Base-by-base conservation (phyloP, 164 flowering plant genomes). In the Annona cherimola region DNA sequence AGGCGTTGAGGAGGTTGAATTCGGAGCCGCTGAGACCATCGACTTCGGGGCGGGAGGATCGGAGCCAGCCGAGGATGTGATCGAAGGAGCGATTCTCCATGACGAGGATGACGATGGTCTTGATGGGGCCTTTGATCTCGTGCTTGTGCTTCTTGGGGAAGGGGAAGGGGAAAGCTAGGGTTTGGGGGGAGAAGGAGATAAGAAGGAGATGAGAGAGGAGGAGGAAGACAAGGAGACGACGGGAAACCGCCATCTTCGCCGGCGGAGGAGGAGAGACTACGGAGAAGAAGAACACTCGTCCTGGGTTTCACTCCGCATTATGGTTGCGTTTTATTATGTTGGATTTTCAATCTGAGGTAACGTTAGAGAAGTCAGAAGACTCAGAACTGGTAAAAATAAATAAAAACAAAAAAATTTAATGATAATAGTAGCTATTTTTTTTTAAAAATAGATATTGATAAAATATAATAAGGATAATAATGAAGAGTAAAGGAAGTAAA, bases 11-110 rank as follows among this genome's bases (percentile, higher is more conserved):
- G 6, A 69, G 79, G 71, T 84, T 84, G 5, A 78, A 80, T 55
- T 84, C 84, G n/a, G 67, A 35, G 6, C 84, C 84, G 14, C 80
- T 71, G 1, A 81, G 68, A 18, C 86, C 86, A 45, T 84, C 82
- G 61, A 84, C 81, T 2, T 79, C 82, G 2, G 84, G 84, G 6
- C 75, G 64, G 64, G 73, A 55, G 20, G 80, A 71, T 61, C 81
- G 81, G 50, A 84, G 73, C 86, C 86, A 84, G 2, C 86, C 86
- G 1, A 83, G 68, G n/a, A 83, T 71, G 66, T 83, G 86, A 54
- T 83, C 86, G 42, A 83, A 83, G n/a, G 84, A 83, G 63, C 86
- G 82, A 72, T 83, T 83, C 45, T 83, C 86, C 82, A 81, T 79
- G 70, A 83, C 83, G 16, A 83, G 4, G 54, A 84, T 78, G 65